Evolutionary conservation across 257 asterid species (phyloP).

Genomic region (Capsicum chinense): DNA sequence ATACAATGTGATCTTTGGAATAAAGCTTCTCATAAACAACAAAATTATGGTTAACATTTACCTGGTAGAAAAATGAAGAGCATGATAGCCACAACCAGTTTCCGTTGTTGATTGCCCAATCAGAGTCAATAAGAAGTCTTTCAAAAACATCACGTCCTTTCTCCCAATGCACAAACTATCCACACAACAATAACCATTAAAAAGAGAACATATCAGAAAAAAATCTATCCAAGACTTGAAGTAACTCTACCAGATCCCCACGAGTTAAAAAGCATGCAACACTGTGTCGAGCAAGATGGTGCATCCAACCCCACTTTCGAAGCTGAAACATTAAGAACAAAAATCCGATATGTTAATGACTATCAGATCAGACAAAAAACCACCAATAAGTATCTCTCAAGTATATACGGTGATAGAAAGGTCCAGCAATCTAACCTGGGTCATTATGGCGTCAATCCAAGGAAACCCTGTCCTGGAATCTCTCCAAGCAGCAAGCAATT

Average conservation of each 20-base stretch:
- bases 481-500: conserved; percentile 86
- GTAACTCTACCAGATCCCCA: conserved; percentile 79
- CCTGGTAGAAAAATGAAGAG: conserved; percentile 98
- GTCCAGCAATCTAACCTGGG: conserved; percentile 63
- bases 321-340: conserved; percentile 54
- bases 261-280: conserved; percentile 97
- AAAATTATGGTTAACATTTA: conserved; percentile 31
- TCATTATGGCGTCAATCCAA: conserved; percentile 98
- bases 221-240: not conserved
- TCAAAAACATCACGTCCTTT: conserved; percentile 95
- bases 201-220: not conserved
- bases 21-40: conserved; percentile 16
- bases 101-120: conserved; percentile 94
- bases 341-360: conserved; percentile 17
- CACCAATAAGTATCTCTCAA: not conserved
- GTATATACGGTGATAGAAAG: not conserved
- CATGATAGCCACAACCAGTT: conserved; percentile 98
- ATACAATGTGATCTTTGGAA: not conserved
- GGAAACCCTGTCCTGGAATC: conserved; percentile 94
- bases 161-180: conserved; percentile 89
- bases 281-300: conserved; percentile 96
- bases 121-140: conserved; percentile 92
- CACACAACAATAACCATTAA: conserved; percentile 34
- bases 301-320: conserved; percentile 96
- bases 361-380: not conserved